Evolutionary conservation across 2,329 filamentous ascomycete species (phyloP), one percentile per base, ranked within the genome.

Genomic region (Kalmusia sp.): DNA sequence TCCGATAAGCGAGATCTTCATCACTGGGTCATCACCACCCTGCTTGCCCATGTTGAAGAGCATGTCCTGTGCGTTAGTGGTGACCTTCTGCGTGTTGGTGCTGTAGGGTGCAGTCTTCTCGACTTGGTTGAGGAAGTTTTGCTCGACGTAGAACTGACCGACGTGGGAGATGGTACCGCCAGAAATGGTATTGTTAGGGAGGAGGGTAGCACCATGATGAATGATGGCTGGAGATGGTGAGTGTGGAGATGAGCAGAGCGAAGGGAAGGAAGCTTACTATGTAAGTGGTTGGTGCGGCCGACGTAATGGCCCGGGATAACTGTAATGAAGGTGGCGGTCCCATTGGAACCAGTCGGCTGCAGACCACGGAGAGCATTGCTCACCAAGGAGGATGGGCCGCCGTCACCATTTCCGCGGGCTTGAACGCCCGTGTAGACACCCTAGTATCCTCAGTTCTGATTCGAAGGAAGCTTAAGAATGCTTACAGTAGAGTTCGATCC

Each of bases 131-230:
- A 84, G 80, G 8, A 89, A 79, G 57, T 78, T 76, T 66, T 87
- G 82, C 68, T 89, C 84, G 51, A 86, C 86, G 78, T 86, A 89
- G 45, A 86, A 65, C 68, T 90, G 86, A 15, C 86, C 86, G 33
- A 88, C 79, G 72, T 89, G 85, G 6, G 82, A 80, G 52, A 83
- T 79, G 45, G 73, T 77, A 14, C 77, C 76, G 54, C 78, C 81
- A 34, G 72, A 70, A 56, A 84, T 79, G 52, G 83, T 82, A 49
- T 80, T 82, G 64, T 81, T 85, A 40, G 75, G 59, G 39, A 78
- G 74, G 6, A 77, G 62, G 35, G 70, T 75, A 38, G 63, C 68
- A 41, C 71, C 71, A 52, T 73, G 69, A 52, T 77, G 74, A 34
- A 77, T 65, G 46, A 72, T 68, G 14, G 67, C 69, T 70, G 12